These are phyloP conservation scores for Monascus ruber DNA, from an alignment of 2,329 filamentous ascomycete species.

Conservation along the genomic window DNA sequence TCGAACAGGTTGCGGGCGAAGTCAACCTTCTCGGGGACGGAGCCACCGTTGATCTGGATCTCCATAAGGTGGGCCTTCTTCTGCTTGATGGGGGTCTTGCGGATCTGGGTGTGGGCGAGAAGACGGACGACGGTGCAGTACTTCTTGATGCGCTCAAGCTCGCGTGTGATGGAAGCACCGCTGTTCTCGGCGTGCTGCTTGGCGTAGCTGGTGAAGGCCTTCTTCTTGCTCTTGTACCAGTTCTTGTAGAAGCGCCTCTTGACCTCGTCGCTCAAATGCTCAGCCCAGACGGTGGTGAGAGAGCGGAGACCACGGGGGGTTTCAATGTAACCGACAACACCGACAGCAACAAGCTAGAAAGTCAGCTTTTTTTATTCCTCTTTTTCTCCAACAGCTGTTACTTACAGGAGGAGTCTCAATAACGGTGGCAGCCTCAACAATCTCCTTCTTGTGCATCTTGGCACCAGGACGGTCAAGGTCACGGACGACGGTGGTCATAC, in stretches of 20 bases:
- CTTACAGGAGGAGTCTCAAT: slow-evolving; percentile 93
- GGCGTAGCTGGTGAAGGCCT: slow-evolving; percentile 99
- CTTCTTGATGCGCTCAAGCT: slow-evolving; percentile 99
- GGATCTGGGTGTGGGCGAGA: slow-evolving; percentile 98
- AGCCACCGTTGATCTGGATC: slow-evolving; percentile 98
- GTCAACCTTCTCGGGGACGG: slow-evolving; percentile 89
- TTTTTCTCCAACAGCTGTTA: slow-evolving; percentile 19
- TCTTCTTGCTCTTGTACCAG: slow-evolving; percentile 99
- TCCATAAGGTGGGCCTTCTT: slow-evolving; percentile 99
- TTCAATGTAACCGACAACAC: slow-evolving; percentile 99
- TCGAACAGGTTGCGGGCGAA: slow-evolving; percentile 95
- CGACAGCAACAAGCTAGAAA: slow-evolving; percentile 94
- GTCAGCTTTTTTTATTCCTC: slow-evolving; percentile 5
- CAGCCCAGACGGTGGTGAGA: slow-evolving; percentile 98
- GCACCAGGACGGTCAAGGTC: slow-evolving; percentile 98
- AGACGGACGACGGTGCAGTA: slow-evolving; percentile 99
- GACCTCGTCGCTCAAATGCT: slow-evolving; percentile 96
- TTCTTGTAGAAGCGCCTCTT: slow-evolving; percentile 99
- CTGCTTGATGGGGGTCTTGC: slow-evolving; percentile 99
- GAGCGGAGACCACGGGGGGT: slow-evolving; percentile 98
- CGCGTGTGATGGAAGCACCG: slow-evolving; percentile 83
- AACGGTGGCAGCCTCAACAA: slow-evolving; percentile 78
- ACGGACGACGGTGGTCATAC: slow-evolving; percentile 99
- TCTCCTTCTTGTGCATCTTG: slow-evolving; percentile 99
- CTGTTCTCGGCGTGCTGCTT: slow-evolving; percentile 97